Base-by-base conservation (phyloP, 495 filamentous ascomycete species). In the Thozetella sp. region DNA sequence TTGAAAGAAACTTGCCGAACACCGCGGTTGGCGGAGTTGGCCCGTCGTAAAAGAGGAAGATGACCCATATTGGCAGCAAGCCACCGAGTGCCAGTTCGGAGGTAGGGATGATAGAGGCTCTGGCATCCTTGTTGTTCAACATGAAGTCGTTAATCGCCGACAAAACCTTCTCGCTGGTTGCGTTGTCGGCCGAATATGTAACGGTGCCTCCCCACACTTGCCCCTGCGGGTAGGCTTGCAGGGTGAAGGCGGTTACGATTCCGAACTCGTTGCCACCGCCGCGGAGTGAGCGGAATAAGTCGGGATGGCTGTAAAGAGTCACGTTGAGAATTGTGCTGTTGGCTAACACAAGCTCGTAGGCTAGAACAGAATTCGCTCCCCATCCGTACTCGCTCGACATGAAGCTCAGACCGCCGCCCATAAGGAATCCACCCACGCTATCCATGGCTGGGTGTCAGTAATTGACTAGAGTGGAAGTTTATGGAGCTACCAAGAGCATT, bases 1-100 rank as follows among this genome's bases (percentile, higher is more conserved):
- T 80, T 25, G 67, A 71, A 10, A 78, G 80, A 71, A 88, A 86
- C 57, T 78, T 80, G 53, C 80, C 73, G 57, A 88, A 88, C 10
- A 84, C 75, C 3, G 75, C 81, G 15, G 72, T 62, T 1, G 85
- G 84, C 1, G 80, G 80, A 54, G 76, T 71, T 0, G 82, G 77
- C 1, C 83, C 85, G 51, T 88, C 82, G 62, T 87, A 87, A 74
- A 86, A 88, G 17, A 86, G 59, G 63, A 87, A 88, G 59, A 87
- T 66, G 51, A 85, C 79, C 81, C 83, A 86, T 23, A 80, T 71
- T 43, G 84, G 76, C 54, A 86, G 46, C 0, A 82, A 46, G 2
- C 72, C 68, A 19, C 56, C 51, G 48, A 70, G 48, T 0, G 81
- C 76, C 19, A 81, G 71, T 63, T 86, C 79, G 0, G 78, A 69